phyloP scores from a whole-genome alignment of 768 basidiomycete genomes.

The Leccinum imitatum region DNA sequence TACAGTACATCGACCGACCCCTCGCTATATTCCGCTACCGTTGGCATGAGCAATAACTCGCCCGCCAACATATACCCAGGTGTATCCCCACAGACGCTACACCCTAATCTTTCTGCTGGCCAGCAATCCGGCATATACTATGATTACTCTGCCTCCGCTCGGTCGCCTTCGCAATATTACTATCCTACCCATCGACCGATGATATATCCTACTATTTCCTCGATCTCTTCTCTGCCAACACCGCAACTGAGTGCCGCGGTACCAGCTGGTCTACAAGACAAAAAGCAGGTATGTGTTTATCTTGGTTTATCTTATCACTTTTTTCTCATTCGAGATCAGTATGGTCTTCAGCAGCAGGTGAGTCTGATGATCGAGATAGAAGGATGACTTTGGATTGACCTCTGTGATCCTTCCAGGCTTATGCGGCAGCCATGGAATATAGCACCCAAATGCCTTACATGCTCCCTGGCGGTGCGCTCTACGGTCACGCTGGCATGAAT shows the following conservation, averaged over 20 bases:
- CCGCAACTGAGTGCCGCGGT: slow-evolving; percentile 44
- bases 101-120: slow-evolving; percentile 41
- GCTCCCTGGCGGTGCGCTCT: slow-evolving; percentile 44
- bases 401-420: slow-evolving; percentile 33
- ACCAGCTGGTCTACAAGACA: slow-evolving; percentile 45
- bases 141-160: slow-evolving; percentile 50
- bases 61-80: slow-evolving; percentile 50
- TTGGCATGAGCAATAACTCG: slow-evolving; percentile 44
- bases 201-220: slow-evolving; percentile 53
- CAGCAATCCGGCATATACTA: slow-evolving; percentile 58
- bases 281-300: slow-evolving; percentile 54
- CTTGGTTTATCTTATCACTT: slow-evolving; percentile 3
- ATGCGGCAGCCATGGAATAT: slow-evolving; percentile 49
- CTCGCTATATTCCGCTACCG: slow-evolving; percentile 48
- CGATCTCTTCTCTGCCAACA: slow-evolving; percentile 55
- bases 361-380: slow-evolving; percentile 19
- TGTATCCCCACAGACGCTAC: slow-evolving; percentile 41
- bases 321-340: slow-evolving; percentile 31
- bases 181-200: slow-evolving; percentile 58
- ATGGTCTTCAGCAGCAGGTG: slow-evolving; percentile 49
- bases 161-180: slow-evolving; percentile 59
- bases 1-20: slow-evolving; percentile 53
- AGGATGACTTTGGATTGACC: not conserved
- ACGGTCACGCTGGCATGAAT: slow-evolving; percentile 38
- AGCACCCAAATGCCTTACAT: slow-evolving; percentile 45